These are phyloP conservation scores for Cryoendolithus antarcticus DNA, from an alignment of 2,329 filamentous ascomycete genomes.

Conservation along the genomic window DNA sequence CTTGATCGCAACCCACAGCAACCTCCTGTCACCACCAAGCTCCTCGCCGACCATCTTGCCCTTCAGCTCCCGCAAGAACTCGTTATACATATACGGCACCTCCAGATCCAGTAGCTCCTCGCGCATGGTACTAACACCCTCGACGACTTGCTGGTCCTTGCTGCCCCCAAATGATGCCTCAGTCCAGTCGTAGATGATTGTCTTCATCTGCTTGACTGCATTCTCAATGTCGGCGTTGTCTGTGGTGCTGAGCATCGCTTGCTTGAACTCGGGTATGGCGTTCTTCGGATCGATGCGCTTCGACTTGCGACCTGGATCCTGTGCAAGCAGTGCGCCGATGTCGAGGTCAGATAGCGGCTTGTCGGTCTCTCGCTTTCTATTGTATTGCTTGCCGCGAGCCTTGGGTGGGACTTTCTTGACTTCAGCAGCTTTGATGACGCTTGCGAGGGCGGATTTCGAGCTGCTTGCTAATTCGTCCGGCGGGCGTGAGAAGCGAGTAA, in stretches of 20 bases:
- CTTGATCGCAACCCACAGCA: constrained; percentile 66
- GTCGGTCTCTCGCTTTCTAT: constrained; percentile 42
- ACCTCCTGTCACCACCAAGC: constrained; percentile 62
- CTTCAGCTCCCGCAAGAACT: constrained; percentile 60
- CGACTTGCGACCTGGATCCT: constrained; percentile 33
- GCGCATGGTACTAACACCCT: constrained; percentile 65
- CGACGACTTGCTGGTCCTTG: constrained; percentile 61
- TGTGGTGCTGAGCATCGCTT: constrained; percentile 37
- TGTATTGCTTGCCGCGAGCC: constrained; percentile 45
- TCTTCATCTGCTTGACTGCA: constrained; percentile 61
- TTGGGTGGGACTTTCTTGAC: constrained; percentile 55
- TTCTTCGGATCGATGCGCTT: constrained; percentile 55
- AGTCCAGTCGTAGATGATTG: constrained; percentile 57
- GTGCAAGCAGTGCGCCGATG: constrained; percentile 64
- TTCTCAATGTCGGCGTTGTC: constrained; percentile 49
- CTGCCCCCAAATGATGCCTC: constrained; percentile 61
- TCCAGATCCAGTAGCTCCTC: constrained; percentile 66
- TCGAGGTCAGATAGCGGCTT: constrained; percentile 87
- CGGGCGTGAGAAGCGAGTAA: constrained; percentile 62
- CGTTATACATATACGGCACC: constrained; percentile 64
- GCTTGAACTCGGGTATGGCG: constrained; percentile 82
- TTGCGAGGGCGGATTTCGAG: constrained; percentile 46
- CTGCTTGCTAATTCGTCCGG: constrained; percentile 53
- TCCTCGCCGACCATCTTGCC: constrained; percentile 54
- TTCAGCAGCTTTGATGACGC: constrained; percentile 56